Evolutionary conservation across 805 yeast species (phyloP), one percentile per base, ranked within the genome.

Genomic region (Teunomyces tritomae): DNA sequence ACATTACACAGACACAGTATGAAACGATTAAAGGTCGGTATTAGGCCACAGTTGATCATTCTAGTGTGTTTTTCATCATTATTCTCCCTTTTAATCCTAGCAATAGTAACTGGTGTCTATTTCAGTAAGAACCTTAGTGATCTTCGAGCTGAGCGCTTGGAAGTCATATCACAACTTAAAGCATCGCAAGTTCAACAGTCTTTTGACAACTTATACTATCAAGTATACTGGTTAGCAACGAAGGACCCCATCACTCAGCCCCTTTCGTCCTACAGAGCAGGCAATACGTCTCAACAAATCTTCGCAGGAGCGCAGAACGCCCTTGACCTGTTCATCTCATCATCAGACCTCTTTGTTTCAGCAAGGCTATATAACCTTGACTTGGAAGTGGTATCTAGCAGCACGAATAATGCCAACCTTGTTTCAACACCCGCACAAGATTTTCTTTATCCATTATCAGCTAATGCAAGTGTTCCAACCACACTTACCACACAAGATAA

Each of bases 111-210:
- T 8, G 94, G 73, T 43, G 78, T 85, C 3, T 87, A 87, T 63
- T 88, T 86, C 63, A 79, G 88, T 3, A 64, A 71, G 16, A 85
- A 81, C 52, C 80, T 84, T 49, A 77, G 82, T 28, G 66, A 76
- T 41, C 65, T 87, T 39, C 74, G 95, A 57, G 80, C 84, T 1
- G 90, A 87, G 51, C 77, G 90, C 48, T 69, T 90, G 24, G 80
- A 79, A 56, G 88, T 88, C 39, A 87, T 89, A 16, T 87, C 96
- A 2, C 87, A 87, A 62, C 70, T 90, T 47, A 89, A 89, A 63
- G 82, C 92, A 0, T 79, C 91, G 0, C 96, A 90, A 63, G 71
- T 89, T 16, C 77, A 76, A 46, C 96, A 89, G 65, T 78, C 81
- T 35, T 68, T 87, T 49, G 78, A 78, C 49, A 77, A 74, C 50